Conservation (phyloP, 1,139 yeast species). For the Lodderomyces elongisporus region DNA sequence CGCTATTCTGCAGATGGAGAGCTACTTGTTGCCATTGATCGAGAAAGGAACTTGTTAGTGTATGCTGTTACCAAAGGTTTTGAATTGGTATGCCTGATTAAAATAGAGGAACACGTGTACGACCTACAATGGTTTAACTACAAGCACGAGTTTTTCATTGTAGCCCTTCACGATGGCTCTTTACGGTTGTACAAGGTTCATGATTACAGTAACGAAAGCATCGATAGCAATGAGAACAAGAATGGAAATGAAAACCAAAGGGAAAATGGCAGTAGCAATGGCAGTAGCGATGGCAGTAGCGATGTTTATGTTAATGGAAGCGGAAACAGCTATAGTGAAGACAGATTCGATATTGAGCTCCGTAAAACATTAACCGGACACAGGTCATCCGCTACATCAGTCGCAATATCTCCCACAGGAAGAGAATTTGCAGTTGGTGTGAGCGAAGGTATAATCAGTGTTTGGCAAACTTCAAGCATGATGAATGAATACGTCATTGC, state of each 20-base stretch:
- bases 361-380: constrained; percentile 41
- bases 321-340: neutral
- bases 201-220: neutral
- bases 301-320: constrained; percentile 10
- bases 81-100: constrained; percentile 20
- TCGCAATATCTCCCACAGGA: constrained; percentile 58
- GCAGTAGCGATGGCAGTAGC: no score
- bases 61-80: constrained; percentile 24
- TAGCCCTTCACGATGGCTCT: constrained; percentile 39
- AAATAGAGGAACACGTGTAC: constrained; percentile 26
- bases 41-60: constrained; percentile 27
- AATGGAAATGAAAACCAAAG: no score
- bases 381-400: constrained; percentile 47
- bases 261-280: no score
- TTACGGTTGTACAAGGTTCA: constrained; percentile 22
- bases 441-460: constrained; percentile 64
- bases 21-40: constrained; percentile 45
- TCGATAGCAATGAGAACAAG: no score
- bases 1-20: constrained; percentile 53
- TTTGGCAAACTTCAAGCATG: constrained; percentile 52
- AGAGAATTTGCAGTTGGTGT: constrained; percentile 53
- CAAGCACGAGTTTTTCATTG: constrained; percentile 25
- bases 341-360: constrained; percentile 22
- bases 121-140: constrained; percentile 36
- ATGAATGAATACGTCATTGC: constrained; percentile 40